These are phyloP conservation scores for Aspergillus caelatus DNA, from an alignment of 2,329 filamentous ascomycete species.

Conservation along the genomic window DNA sequence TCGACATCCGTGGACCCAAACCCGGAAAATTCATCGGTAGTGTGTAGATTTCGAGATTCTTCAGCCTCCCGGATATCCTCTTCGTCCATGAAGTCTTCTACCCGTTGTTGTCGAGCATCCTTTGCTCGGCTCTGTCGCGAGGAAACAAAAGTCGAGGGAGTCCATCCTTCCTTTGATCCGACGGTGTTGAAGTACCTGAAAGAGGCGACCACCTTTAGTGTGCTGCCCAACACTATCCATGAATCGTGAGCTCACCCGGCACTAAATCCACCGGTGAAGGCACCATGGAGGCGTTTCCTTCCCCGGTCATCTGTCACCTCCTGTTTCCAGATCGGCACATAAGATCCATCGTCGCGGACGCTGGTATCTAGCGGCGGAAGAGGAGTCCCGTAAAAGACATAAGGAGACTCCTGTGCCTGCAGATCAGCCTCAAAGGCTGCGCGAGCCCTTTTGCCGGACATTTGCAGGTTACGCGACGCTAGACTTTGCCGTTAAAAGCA, in stretches of 20 bases:
- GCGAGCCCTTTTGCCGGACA: constrained; percentile 80
- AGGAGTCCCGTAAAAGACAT: constrained; percentile 79
- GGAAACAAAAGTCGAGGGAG: constrained; percentile 87
- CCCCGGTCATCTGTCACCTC: constrained; percentile 93
- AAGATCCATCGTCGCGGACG: constrained; percentile 84
- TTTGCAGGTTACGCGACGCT: constrained; percentile 35
- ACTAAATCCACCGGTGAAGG: constrained; percentile 95
- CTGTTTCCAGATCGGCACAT: constrained; percentile 96
- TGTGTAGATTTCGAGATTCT: constrained; percentile 75
- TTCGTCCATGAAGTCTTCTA: constrained; percentile 97
- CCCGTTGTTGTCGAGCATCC: constrained; percentile 65
- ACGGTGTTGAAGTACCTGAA: constrained; percentile 94
- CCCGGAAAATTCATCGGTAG: constrained; percentile 71
- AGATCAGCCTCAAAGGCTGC: constrained; percentile 76
- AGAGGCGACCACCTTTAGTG: constrained; percentile 34
- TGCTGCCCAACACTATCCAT: constrained; percentile 30
- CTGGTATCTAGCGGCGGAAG: constrained; percentile 77
- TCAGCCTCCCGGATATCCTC: constrained; percentile 88
- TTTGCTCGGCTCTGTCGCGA: constrained; percentile 79
- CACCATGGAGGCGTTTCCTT: constrained; percentile 87
- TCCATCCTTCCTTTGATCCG: constrained; percentile 97
- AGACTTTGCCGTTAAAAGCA: not conserved
- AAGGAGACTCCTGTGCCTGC: constrained; percentile 69
- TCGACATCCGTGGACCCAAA: constrained; percentile 69
- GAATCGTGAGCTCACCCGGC: constrained; percentile 71